Evolutionary conservation across 1,284 basidiomycete species (phyloP), one percentile per base, ranked within the genome.

Genomic region (Trametes hirsuta): DNA sequence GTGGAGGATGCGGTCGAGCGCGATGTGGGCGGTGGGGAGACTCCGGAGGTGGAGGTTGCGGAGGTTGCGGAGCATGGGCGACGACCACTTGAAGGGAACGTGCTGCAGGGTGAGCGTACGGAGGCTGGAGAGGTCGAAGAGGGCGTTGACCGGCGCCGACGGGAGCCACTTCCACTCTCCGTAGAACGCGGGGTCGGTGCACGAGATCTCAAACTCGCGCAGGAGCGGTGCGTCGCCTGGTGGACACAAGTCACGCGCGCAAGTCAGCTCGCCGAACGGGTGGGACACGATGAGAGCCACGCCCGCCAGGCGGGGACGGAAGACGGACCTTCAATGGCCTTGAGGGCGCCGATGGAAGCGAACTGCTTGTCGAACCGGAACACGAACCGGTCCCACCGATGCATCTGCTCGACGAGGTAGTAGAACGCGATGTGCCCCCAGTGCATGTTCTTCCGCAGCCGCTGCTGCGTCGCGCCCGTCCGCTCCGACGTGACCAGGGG

Each of bases 391-490:
- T 88, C 81, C 90, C 90, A 92, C 34, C 90, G 83, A 62, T 85
- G 84, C 83, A 91, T 91, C 69, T 91, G 87, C 65, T 88, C 83
- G 2, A 87, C 84, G 22, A 92, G 75, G 69, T 92, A 92, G 71
- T 81, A 91, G 53, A 91, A 83, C 1, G 85, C 86, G 44, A 92
- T 87, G 65, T 90, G 85, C 0, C 88, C 90, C 90, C 90, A 92
- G 60, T 88, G 85, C 59, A 82, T 79, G 61, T 81, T 85, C 18
- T 78, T 68, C 50, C 74, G 74, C 18, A 76, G 64, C 36, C 69
- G 67, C 51, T 68, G 50, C 56, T 68, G 47, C 34, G 68, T 58
- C 4, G 51, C 22, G 34, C 30, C 53, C 54, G 42, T 59, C 10
- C 59, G 57, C 14, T 62, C 66, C 4, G 58, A 46, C 36, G 51